A percentile compares a stretch with the other conserved stretches of the same genome.
Evolutionary conservation across 2,329 filamentous ascomycete species (phyloP).

Genomic region (Xylariaceae sp.): DNA sequence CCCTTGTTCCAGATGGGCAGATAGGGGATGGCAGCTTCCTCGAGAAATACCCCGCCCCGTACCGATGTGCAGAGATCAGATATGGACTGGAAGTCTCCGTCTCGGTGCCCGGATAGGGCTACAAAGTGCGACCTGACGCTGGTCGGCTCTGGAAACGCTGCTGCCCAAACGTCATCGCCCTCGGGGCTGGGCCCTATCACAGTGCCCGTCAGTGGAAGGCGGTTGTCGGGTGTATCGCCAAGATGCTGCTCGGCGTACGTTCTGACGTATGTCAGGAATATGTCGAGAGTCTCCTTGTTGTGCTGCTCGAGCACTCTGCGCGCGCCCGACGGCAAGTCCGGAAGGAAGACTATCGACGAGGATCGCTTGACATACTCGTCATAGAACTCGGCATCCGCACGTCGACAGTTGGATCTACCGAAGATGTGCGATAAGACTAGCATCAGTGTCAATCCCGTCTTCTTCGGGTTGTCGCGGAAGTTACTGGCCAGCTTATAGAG

Average conservation of each 20-base stretch:
- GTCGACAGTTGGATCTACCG: background rate
- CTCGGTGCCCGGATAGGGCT: background rate
- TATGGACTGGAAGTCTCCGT: background rate
- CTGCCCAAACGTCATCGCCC: background rate
- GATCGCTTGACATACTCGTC: background rate
- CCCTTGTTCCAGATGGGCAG: background rate
- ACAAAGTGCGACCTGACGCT: background rate
- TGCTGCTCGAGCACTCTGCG: background rate
- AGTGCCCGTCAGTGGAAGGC: background rate
- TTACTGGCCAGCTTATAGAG: slow-evolving; percentile 57
- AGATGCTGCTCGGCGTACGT: background rate
- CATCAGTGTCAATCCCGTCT: background rate
- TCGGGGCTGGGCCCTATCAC: background rate
- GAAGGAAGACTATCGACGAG: background rate
- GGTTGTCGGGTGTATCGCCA: background rate
- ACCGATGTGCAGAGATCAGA: background rate
- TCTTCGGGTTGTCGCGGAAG: slow-evolving; percentile 42
- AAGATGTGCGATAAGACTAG: slow-evolving; percentile 1
- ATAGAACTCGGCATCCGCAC: background rate
- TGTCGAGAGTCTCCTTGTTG: background rate
- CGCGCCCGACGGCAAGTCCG: background rate
- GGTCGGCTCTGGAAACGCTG: background rate
- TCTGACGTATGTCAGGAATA: background rate
- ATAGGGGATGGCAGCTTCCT: slow-evolving; percentile 1
- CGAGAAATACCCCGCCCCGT: background rate